Conservation (phyloP, 2,329 filamentous ascomycete species). For the Monilinia fructicola region DNA sequence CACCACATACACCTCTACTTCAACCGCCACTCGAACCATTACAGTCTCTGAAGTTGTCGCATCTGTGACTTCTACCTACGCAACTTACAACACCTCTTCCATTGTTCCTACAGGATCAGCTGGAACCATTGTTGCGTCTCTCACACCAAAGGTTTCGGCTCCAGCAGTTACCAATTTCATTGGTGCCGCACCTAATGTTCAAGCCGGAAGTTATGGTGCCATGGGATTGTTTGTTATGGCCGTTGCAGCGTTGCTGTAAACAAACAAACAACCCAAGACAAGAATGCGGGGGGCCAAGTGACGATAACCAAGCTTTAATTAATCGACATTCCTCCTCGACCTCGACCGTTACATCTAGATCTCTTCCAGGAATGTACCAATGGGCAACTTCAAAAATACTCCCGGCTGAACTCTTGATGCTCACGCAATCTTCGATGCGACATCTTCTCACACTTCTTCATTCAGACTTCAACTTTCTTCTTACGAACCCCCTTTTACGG, state of each 20-base stretch:
- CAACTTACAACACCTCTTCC: slow-evolving; percentile 7
- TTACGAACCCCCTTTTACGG: slow-evolving; percentile 9
- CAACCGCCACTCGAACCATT: slow-evolving; percentile 17
- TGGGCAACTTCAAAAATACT: neutral
- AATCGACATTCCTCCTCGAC: slow-evolving; percentile 7
- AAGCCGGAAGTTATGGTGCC: slow-evolving; percentile 8
- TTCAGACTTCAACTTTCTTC: slow-evolving; percentile 1
- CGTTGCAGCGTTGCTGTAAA: slow-evolving; percentile 15
- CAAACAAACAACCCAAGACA: slow-evolving; percentile 15
- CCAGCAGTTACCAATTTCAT: neutral
- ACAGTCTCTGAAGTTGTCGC: slow-evolving; percentile 18
- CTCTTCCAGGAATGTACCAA: slow-evolving; percentile 13
- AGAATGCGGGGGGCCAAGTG: slow-evolving; percentile 13
- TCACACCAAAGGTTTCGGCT: neutral
- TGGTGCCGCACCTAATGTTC: slow-evolving; percentile 7
- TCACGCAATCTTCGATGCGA: slow-evolving; percentile 20
- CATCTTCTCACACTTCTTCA: slow-evolving; percentile 1
- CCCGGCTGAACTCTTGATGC: neutral
- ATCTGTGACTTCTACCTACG: slow-evolving; percentile 12
- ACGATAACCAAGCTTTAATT: slow-evolving; percentile 2
- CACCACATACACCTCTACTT: slow-evolving; percentile 12
- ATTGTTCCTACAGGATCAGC: slow-evolving; percentile 10
- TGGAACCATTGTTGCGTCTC: slow-evolving; percentile 7
- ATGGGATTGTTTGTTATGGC: slow-evolving; percentile 20
- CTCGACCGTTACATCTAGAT: neutral